phyloP scores from a whole-genome alignment of 202 grass and related monocot genomes.

The Bolboschoenoplectus hybrid region DNA sequence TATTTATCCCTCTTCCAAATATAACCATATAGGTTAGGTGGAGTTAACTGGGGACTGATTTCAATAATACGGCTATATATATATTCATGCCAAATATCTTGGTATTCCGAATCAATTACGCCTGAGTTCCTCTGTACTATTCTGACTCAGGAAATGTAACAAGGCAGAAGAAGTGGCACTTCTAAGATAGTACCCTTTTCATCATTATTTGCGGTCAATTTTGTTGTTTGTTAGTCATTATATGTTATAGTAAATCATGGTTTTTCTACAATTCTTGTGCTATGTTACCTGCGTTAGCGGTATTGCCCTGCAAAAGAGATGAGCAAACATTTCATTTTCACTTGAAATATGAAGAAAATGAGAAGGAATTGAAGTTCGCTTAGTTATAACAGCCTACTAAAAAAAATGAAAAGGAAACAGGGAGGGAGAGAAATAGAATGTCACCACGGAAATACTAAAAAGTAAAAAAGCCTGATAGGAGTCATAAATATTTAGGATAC shows the following conservation, averaged over 20 bases:
- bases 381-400: neutral
- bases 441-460: neutral
- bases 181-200: neutral
- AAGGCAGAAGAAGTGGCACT: neutral
- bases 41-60: neutral
- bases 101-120: neutral
- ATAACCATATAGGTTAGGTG: neutral
- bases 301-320: neutral
- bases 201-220: neutral
- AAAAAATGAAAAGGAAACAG: neutral
- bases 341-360: neutral
- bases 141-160: neutral
- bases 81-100: neutral
- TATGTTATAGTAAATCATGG: neutral
- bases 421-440: neutral
- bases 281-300: neutral
- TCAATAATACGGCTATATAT: neutral
- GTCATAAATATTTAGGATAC: slow-evolving; percentile 3
- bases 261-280: neutral
- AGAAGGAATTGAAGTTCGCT: neutral
- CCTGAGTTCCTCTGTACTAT: neutral
- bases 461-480: neutral
- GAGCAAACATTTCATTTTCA: neutral
- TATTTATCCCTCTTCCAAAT: too few species aligned
- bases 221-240: neutral